These are phyloP conservation scores for Leersia perrieri DNA, from an alignment of 176 grass and related monocot genomes.

Conservation along the genomic window DNA sequence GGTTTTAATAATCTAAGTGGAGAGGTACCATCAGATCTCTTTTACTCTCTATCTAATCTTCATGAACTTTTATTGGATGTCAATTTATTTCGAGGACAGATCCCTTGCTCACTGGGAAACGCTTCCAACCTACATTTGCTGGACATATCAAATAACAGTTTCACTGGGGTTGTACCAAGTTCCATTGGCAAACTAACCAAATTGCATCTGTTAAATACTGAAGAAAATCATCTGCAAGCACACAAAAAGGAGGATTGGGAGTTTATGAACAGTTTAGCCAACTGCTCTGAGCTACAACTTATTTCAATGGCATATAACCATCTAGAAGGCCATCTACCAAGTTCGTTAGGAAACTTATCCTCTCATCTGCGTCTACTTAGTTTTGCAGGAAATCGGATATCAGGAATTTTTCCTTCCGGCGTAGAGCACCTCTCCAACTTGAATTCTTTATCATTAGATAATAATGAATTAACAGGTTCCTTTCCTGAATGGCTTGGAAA, in stretches of 20 bases:
- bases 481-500: constrained; percentile 2
- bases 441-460: neutral
- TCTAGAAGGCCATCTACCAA: constrained; percentile 16
- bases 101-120: constrained; percentile 18
- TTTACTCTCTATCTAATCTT: neutral
- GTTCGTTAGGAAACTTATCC: neutral
- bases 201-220: neutral
- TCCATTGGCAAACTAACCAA: constrained; percentile 10
- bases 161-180: constrained; percentile 15
- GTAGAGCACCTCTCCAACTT: constrained; percentile 16
- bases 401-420: neutral
- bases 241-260: neutral
- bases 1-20: neutral
- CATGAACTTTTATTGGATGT: neutral
- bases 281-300: neutral
- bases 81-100: neutral
- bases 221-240: constrained; percentile 12
- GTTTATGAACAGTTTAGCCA: constrained; percentile 29
- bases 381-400: neutral
- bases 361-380: neutral
- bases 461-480: neutral
- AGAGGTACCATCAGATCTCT: neutral
- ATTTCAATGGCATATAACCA: neutral
- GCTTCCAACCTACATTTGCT: neutral
- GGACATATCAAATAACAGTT: neutral